Evolutionary conservation across 2,329 filamentous ascomycete species (phyloP).

Genomic region (Bretziella fagacearum): DNA sequence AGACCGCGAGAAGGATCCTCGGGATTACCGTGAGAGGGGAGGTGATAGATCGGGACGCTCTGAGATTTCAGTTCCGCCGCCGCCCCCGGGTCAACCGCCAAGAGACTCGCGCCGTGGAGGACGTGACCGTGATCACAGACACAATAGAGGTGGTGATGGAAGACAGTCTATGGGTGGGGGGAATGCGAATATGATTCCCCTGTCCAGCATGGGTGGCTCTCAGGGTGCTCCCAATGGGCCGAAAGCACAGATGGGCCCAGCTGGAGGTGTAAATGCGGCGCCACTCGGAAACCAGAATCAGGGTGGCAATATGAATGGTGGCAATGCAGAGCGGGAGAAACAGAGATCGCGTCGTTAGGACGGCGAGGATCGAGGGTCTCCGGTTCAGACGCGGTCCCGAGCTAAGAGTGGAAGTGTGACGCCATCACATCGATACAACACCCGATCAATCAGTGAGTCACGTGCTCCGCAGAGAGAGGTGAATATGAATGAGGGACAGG

Average conservation of each 20-base stretch:
- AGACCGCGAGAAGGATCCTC: constrained; percentile 31
- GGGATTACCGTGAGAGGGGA: constrained; percentile 27
- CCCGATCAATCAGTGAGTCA: too few relatives aligned
- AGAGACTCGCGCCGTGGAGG: constrained; percentile 16
- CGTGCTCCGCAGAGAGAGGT: too few relatives aligned
- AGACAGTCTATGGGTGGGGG: constrained; percentile 1
- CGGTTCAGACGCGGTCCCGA: background rate
- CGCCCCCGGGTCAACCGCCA: constrained; percentile 15
- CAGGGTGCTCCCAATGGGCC: background rate
- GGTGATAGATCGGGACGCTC: constrained; percentile 22
- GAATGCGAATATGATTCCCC: constrained; percentile 9
- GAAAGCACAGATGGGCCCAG: constrained; percentile 4
- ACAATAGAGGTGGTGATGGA: constrained; percentile 6
- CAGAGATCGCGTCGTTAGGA: constrained; percentile 21
- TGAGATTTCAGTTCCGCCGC: constrained; percentile 15
- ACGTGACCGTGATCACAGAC: constrained; percentile 16
- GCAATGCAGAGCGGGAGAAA: constrained; percentile 21
- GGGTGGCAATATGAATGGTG: constrained; percentile 18
- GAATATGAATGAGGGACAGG: too few relatives aligned
- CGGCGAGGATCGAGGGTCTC: background rate
- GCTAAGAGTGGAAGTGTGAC: too few relatives aligned
- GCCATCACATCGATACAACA: background rate
- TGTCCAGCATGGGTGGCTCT: constrained; percentile 2
- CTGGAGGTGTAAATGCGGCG: constrained; percentile 13
- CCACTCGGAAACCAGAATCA: constrained; percentile 6